Base-by-base conservation (phyloP, 169 alveolate species). In the Amoebophrya sp. region DNA sequence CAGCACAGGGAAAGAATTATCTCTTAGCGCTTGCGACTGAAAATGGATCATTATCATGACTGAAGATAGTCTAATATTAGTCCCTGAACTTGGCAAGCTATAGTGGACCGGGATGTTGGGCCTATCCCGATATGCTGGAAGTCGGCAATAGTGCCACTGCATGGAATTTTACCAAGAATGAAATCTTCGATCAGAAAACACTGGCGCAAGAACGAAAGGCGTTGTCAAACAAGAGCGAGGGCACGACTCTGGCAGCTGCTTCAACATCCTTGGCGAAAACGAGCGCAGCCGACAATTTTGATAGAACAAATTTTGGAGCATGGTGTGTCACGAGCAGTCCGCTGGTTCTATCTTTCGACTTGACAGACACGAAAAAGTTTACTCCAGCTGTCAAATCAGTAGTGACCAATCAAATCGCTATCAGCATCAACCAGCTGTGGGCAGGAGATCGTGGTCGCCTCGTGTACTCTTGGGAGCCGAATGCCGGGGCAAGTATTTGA, bases 121-220 rank as follows among this genome's bases (percentile, higher is more conserved):
- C 18, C 26, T 65, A 65, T 36, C 83, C 83, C 83, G 83, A 65
- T 26, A 65, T 65, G 83, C 83, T 65, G 83, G 83, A 65, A 36
- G 83, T 65, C 3, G 83, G 83, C 26, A 65, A 65, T 26, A n/a
- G n/a, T n/a, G n/a, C n/a, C n/a, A n/a, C n/a, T n/a, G n/a, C n/a
- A n/a, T n/a, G n/a, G n/a, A n/a, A n/a, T n/a, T n/a, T n/a, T n/a
- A n/a, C n/a, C n/a, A n/a, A n/a, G n/a, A n/a, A n/a, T n/a, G n/a
- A n/a, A n/a, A n/a, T n/a, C n/a, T n/a, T n/a, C n/a, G n/a, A n/a
- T n/a, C n/a, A n/a, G n/a, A n/a, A n/a, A n/a, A n/a, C n/a, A n/a
- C n/a, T n/a, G n/a, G n/a, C n/a, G n/a, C n/a, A n/a, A n/a, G n/a
- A n/a, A n/a, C n/a, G n/a, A n/a, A n/a, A n/a, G n/a, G n/a, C n/a